Percentiles rank a stretch among this genome's conserved stretches.
Conservation (phyloP, 129 eudicot species). For the sunflower (Helianthus annuus) region HanXRQr2.0-SUNRISE NC_035437.2:149905442-149905941, state of each 20-base stretch:
- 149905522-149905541: slow-evolving; percentile 13
- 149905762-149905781: too few species aligned
- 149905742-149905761: too few species aligned
- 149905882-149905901: too few species aligned
- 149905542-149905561: slow-evolving; percentile 19
- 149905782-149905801: slow-evolving; percentile 55
- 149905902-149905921: too few species aligned
- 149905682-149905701: too few species aligned
- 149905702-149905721: slow-evolving; percentile 89
- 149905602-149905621: slow-evolving; percentile 96
- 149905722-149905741: slow-evolving; percentile 90
- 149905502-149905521: slow-evolving; percentile 3
- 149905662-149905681: too few species aligned
- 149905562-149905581: slow-evolving; percentile 79
- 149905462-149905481: background rate
- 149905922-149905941: too few species aligned
- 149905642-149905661: slow-evolving; percentile 97
- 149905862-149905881: too few species aligned
- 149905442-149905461: background rate
- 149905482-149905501: too few species aligned
- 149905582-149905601: slow-evolving; percentile 87
- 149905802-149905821: too few species aligned
- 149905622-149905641: slow-evolving; percentile 86
- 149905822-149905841: too few species aligned
- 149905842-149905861: too few species aligned